Conservation (phyloP, 2,329 filamentous ascomycete species). For the Ascochyta lentis region DNA sequence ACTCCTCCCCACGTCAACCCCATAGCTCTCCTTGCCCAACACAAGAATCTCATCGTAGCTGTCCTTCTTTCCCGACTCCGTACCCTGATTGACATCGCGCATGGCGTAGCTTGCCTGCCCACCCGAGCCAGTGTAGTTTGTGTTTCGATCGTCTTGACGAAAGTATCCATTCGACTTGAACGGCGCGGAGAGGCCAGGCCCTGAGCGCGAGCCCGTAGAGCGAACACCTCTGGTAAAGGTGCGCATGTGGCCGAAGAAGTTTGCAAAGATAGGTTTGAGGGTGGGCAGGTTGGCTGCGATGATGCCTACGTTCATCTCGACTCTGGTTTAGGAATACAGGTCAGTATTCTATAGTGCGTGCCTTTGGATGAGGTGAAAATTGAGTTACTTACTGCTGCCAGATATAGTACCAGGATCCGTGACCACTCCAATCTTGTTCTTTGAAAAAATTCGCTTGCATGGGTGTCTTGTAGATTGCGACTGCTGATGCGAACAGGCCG, state of each 20-base stretch:
- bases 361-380: neutral
- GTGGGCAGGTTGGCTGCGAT: conserved; percentile 40
- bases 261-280: conserved; percentile 36
- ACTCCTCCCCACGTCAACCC: conserved; percentile 10
- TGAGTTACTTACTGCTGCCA: conserved; percentile 30
- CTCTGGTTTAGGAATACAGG: conserved; percentile 7
- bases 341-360: conserved; percentile 29
- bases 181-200: conserved; percentile 11
- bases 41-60: conserved; percentile 21
- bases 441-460: conserved; percentile 40
- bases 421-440: conserved; percentile 35
- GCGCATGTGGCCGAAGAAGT: conserved; percentile 30
- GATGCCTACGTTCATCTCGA: conserved; percentile 44
- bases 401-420: conserved; percentile 35
- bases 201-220: conserved; percentile 12
- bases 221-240: conserved; percentile 26
- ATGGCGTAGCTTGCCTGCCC: conserved; percentile 14
- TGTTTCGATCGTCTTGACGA: conserved; percentile 16
- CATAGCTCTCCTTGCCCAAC: conserved; percentile 21
- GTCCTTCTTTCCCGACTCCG: conserved; percentile 10
- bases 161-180: conserved; percentile 29
- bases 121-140: neutral
- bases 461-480: conserved; percentile 31
- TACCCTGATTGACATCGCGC: conserved; percentile 20
- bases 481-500: conserved; percentile 46